Percentiles rank a stretch among this genome's conserved stretches.
Evolutionary conservation across 768 basidiomycete genomes (phyloP).

Genomic region (Asterophora lycoperdoides): DNA sequence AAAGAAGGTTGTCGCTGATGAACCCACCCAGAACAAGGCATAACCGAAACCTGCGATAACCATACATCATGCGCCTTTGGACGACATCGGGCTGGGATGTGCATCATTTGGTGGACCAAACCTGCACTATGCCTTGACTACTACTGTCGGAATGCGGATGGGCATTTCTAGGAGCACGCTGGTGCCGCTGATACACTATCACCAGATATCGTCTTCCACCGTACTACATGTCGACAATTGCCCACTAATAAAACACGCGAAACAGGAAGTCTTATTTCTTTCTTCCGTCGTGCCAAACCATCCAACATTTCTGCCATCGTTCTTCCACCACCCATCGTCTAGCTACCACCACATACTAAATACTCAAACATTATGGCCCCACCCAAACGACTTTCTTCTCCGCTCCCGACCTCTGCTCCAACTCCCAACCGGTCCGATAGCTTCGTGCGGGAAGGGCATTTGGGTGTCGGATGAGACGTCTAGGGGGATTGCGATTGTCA

Average conservation of each 20-base stretch:
- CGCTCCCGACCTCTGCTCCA: constrained; percentile 15
- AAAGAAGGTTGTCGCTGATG: constrained; percentile 30
- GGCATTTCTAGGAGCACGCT: no score
- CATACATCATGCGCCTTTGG: no score
- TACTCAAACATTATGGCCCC: no score
- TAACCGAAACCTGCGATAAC: neutral
- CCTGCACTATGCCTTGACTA: no score
- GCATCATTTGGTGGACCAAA: no score
- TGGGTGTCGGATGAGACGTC: constrained; percentile 53
- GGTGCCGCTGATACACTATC: neutral
- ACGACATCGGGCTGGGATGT: no score
- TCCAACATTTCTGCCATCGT: no score
- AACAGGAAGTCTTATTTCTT: constrained; percentile 12
- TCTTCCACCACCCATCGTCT: neutral
- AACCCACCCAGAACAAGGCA: neutral
- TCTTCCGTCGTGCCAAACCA: constrained; percentile 1
- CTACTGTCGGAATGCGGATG: no score
- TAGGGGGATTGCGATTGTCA: constrained; percentile 36
- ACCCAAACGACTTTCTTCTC: no score
- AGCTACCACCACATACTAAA: no score
- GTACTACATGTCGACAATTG: neutral
- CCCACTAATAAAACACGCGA: constrained; percentile 9
- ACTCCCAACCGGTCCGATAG: constrained; percentile 28
- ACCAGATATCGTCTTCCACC: no score
- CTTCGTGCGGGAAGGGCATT: constrained; percentile 46